These are phyloP conservation scores for Oryza nivara DNA, from an alignment of 176 grass and related monocot species.

Conservation along the genomic window DNA sequence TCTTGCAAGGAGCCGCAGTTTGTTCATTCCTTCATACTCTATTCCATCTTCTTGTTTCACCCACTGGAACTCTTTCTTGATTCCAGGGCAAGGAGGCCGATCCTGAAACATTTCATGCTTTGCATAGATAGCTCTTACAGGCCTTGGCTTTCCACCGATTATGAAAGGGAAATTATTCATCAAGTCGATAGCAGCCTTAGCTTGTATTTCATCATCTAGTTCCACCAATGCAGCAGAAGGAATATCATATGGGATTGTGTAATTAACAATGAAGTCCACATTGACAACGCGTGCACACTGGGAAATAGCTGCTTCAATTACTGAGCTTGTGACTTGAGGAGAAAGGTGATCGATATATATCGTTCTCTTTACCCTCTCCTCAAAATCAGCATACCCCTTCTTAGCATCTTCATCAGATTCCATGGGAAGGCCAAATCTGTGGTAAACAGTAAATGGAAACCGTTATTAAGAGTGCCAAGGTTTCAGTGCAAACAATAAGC, in stretches of 20 bases:
- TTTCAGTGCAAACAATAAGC: background rate
- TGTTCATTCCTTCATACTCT: constrained; percentile 42
- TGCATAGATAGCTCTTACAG: constrained; percentile 42
- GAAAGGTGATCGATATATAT: constrained; percentile 68
- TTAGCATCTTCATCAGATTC: constrained; percentile 38
- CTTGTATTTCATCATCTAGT: constrained; percentile 43
- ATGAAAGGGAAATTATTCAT: constrained; percentile 70
- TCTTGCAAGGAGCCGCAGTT: constrained; percentile 47
- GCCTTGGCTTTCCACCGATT: constrained; percentile 66
- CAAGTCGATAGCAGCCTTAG: constrained; percentile 38
- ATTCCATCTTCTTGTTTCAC: constrained; percentile 34
- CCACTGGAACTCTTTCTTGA: constrained; percentile 52
- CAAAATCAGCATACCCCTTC: constrained; percentile 53
- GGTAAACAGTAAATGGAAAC: background rate
- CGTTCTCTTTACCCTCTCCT: constrained; percentile 51
- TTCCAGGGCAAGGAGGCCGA: constrained; percentile 45
- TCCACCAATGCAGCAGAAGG: constrained; percentile 51
- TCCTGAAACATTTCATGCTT: constrained; percentile 51
- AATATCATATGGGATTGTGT: constrained; percentile 56
- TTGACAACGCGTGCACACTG: constrained; percentile 55
- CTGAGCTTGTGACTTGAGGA: constrained; percentile 41
- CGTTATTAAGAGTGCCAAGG: background rate
- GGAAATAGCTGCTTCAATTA: constrained; percentile 61
- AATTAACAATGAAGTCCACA: constrained; percentile 66
- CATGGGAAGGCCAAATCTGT: constrained; percentile 24